Evolutionary conservation across 345 rosid species (phyloP).

Genomic region (Aquilaria sinensis): DNA sequence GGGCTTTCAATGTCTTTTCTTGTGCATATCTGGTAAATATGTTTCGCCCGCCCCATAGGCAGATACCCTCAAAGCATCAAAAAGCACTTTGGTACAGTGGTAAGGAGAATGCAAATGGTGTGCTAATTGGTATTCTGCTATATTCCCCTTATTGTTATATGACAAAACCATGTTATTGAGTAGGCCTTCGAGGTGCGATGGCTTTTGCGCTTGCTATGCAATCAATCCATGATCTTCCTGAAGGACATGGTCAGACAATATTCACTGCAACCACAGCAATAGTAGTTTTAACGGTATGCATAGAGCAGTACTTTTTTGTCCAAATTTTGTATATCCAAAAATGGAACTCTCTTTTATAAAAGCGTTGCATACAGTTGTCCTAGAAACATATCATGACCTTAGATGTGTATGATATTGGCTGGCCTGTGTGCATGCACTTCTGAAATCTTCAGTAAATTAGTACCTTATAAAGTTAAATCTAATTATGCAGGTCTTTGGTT

Average conservation of each 20-base stretch:
- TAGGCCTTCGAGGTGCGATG: constrained; percentile 99
- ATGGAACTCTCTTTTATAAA: background rate
- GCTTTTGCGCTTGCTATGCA: constrained; percentile 99
- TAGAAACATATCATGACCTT: too few relatives aligned
- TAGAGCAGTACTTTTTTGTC: constrained; percentile 1
- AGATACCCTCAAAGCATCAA: constrained; percentile 87
- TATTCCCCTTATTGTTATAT: constrained; percentile 11
- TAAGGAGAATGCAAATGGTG: constrained; percentile 32
- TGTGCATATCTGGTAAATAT: constrained; percentile 90
- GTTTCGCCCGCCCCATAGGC: constrained; percentile 68
- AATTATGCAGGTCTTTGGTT: too few relatives aligned
- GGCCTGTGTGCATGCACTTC: too few relatives aligned
- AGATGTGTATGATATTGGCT: too few relatives aligned
- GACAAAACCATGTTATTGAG: constrained; percentile 17
- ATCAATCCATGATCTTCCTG: constrained; percentile 94
- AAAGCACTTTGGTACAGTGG: constrained; percentile 99
- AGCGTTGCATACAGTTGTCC: too few relatives aligned
- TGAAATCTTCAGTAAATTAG: too few relatives aligned
- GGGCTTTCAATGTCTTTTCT: constrained; percentile 93
- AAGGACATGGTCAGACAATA: constrained; percentile 98
- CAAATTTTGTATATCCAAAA: background rate
- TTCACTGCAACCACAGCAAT: constrained; percentile 97
- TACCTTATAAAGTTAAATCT: too few relatives aligned
- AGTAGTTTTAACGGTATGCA: constrained; percentile 83
- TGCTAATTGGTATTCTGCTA: background rate